These are phyloP conservation scores for Eutypa lata DNA, from an alignment of 2,329 filamentous ascomycete genomes.

Conservation along the genomic window DNA sequence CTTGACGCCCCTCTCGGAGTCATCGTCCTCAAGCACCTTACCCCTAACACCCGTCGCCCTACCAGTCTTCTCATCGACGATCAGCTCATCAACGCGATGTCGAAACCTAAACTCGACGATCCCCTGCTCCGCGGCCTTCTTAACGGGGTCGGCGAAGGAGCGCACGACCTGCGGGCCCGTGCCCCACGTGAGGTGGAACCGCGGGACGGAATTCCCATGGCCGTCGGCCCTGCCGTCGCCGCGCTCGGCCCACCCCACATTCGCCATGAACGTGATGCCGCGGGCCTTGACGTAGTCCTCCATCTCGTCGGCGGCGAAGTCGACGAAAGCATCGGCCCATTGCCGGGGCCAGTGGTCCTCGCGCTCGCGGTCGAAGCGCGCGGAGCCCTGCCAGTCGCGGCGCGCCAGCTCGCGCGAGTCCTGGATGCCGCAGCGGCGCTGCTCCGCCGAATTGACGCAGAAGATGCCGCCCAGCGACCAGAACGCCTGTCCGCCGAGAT, in stretches of 20 bases:
- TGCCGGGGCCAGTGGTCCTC: conserved; percentile 57
- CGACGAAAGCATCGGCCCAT: conserved; percentile 63
- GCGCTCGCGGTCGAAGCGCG: conserved; percentile 53
- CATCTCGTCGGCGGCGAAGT: conserved; percentile 59
- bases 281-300: conserved; percentile 53
- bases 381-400: conserved; percentile 57
- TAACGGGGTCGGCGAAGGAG: conserved; percentile 55
- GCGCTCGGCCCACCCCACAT: conserved; percentile 60
- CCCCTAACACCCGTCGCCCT: conserved; percentile 52
- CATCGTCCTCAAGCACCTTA: conserved; percentile 48
- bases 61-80: conserved; percentile 48
- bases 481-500: conserved; percentile 60
- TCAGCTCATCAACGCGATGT: conserved; percentile 54
- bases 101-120: conserved; percentile 54
- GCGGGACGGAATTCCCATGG: conserved; percentile 60
- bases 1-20: conserved; percentile 48
- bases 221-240: conserved; percentile 53
- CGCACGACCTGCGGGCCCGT: conserved; percentile 58
- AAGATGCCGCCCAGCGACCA: conserved; percentile 63
- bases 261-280: conserved; percentile 51
- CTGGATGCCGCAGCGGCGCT: conserved; percentile 56
- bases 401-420: conserved; percentile 56
- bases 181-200: conserved; percentile 63
- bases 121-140: conserved; percentile 48
- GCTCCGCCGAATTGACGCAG: conserved; percentile 54